Evolutionary conservation across 768 basidiomycete species (phyloP).

Genomic region (Fomitopsis serialis): DNA sequence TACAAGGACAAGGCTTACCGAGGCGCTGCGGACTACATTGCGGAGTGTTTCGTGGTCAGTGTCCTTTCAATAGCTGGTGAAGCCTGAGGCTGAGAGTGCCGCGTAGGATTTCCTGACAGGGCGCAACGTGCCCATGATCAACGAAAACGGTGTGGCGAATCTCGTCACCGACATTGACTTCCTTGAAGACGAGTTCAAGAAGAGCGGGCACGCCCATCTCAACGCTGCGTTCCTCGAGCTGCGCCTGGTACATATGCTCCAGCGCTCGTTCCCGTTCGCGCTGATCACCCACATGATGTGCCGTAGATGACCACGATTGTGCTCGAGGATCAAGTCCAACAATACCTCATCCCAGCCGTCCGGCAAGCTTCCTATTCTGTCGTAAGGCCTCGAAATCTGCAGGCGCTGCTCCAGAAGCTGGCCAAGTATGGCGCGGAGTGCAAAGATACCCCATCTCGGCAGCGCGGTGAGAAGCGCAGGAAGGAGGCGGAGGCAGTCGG

Average conservation of each 20-base stretch:
- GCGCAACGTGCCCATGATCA: conserved; percentile 69
- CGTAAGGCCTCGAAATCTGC: conserved; percentile 68
- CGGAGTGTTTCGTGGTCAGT: conserved; percentile 82
- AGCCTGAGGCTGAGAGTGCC: background rate
- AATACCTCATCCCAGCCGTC: conserved; percentile 68
- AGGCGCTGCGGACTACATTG: conserved; percentile 84
- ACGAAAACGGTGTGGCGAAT: conserved; percentile 86
- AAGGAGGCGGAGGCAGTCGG: conserved; percentile 79
- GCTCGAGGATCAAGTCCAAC: conserved; percentile 65
- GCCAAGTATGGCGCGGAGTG: conserved; percentile 60
- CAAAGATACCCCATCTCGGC: conserved; percentile 53
- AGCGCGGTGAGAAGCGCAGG: conserved; percentile 64
- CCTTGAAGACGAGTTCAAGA: conserved; percentile 79
- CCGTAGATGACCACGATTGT: conserved; percentile 67
- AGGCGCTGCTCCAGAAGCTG: conserved; percentile 74
- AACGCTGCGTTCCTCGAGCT: conserved; percentile 74
- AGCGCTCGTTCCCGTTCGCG: background rate
- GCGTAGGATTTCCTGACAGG: conserved; percentile 73
- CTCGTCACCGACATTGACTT: conserved; percentile 84
- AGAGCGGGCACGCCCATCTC: conserved; percentile 68
- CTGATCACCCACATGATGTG: conserved; percentile 4
- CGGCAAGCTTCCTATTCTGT: conserved; percentile 61
- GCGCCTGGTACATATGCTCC: conserved; percentile 52
- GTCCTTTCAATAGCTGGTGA: background rate
- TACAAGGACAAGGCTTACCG: conserved; percentile 90